Evolutionary conservation across 1,284 basidiomycete genomes (phyloP), one percentile per base, ranked within the genome.

Genomic region (Leccinum huronense): DNA sequence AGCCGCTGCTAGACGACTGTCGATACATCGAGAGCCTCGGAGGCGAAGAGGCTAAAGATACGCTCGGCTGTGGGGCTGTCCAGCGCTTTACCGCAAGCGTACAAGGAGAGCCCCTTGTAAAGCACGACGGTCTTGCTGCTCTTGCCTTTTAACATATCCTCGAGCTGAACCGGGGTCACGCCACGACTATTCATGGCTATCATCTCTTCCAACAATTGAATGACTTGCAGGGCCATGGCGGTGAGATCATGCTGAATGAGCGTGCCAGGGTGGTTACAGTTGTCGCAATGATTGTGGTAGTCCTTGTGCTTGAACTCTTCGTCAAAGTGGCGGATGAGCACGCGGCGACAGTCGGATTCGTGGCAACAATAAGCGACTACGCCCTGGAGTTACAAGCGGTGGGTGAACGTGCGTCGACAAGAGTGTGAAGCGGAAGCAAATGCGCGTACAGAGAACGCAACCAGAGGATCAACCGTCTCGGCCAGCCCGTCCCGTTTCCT

Each of bases 401-500:
- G 19, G 5, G 58, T 34, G 38, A 11, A 31, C 16, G 27, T 3
- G 53, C 40, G 58, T 62, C 58, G 19, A 60, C 34, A 23, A 31
- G 31, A 42, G n/a, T 27, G 23, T 42, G 57, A 16, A 14, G 33
- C 40, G 6, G 34, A 54, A 45, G 51, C 36, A 51, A 57, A 51
- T 38, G 66, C 27, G 31, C 30, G 16, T 69, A 81, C 81, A 91
- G 1, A 90, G 77, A 31, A 91, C 75, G 68, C 90, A 92, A 53
- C 81, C 80, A 0, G 90, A 85, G 5, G 80, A 76, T 63, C 83
- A 77, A 13, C 91, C 91, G 71, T 95, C 93, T 66, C 93, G 81
- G 3, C 93, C 93, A 3, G 93, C 93, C 62, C 93, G 84, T 8
- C 93, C 93, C 0, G 93, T 94, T 75, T 95, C 93, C 77, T 94